These are phyloP conservation scores for Mycena crocata DNA, from an alignment of 768 basidiomycete species.

Conservation along the genomic window DNA sequence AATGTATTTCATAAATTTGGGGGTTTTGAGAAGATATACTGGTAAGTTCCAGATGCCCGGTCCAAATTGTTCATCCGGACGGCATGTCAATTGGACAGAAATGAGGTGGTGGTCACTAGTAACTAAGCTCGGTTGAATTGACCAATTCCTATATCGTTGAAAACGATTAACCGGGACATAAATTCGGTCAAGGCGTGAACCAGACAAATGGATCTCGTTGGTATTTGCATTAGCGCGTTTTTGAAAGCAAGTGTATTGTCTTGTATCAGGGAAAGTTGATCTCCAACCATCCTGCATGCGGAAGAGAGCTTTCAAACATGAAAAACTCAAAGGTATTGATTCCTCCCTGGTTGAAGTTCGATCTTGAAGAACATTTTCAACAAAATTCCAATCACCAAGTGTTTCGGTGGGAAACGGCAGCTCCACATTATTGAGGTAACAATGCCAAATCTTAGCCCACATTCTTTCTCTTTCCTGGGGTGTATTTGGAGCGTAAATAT, in stretches of 20 bases:
- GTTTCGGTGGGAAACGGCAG: conserved; percentile 6
- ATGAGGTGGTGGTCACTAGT: not conserved
- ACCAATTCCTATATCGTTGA: conserved; percentile 1
- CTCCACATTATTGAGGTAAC: not conserved
- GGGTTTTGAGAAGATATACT: not conserved
- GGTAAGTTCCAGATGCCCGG: not conserved
- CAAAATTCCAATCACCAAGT: not conserved
- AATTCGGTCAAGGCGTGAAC: conserved; percentile 12
- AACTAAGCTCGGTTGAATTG: not conserved
- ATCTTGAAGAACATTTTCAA: conserved; percentile 5
- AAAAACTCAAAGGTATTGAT: too few species aligned
- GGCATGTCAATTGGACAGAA: conserved; percentile 1
- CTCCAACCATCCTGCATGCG: conserved; percentile 19
- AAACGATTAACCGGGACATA: conserved; percentile 1
- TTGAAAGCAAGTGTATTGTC: conserved; percentile 15
- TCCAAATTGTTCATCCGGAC: not conserved
- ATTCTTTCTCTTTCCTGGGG: not conserved
- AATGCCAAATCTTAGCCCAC: not conserved
- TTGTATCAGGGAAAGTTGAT: conserved; percentile 7
- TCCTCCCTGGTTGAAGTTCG: too few species aligned
- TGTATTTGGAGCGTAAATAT: conserved; percentile 6
- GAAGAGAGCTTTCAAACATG: too few species aligned
- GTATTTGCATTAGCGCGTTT: not conserved
- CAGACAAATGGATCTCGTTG: not conserved
- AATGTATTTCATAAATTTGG: not conserved